Evolutionary conservation across 1,284 basidiomycete species (phyloP).

Genomic region (Sanghuangporus weigelae): DNA sequence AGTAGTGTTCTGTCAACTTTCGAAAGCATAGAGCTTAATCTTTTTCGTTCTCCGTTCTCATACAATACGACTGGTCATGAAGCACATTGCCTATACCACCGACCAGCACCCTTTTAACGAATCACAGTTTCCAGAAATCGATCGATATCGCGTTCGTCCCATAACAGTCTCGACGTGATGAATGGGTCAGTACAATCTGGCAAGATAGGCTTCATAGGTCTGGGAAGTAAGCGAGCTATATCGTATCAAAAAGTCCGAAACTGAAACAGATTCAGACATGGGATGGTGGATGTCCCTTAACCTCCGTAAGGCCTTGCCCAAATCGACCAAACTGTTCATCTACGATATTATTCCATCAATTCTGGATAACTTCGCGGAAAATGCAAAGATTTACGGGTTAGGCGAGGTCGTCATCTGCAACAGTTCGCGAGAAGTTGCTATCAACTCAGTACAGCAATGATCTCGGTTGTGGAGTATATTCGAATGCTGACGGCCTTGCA

Average conservation of each 20-base stretch:
- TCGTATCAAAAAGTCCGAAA: neutral
- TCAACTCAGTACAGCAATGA: conserved; percentile 3
- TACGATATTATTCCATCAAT: conserved; percentile 14
- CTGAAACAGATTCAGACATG: conserved; percentile 11
- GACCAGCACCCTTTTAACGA: no score
- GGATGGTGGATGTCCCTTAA: conserved; percentile 20
- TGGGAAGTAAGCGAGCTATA: conserved; percentile 10
- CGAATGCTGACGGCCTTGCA: neutral
- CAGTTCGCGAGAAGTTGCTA: conserved; percentile 8
- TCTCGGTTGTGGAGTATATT: neutral
- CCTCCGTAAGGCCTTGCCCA: conserved; percentile 16
- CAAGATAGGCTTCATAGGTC: conserved; percentile 13
- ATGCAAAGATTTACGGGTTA: neutral
- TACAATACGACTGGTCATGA: no score
- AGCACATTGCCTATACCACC: no score
- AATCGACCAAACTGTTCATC: conserved; percentile 11
- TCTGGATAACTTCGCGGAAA: conserved; percentile 13
- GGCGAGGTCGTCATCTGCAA: conserved; percentile 2
- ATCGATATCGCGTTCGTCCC: no score
- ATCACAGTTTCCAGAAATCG: no score
- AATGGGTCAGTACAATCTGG: neutral
- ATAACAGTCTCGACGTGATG: neutral
- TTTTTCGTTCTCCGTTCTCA: no score
- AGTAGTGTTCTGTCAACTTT: neutral
- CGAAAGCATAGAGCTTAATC: neutral